A percentile compares a stretch with the other conserved stretches of the same genome.
phyloP scores from a whole-genome alignment of 257 asterid genomes.

The Capsicum baccatum region DNA sequence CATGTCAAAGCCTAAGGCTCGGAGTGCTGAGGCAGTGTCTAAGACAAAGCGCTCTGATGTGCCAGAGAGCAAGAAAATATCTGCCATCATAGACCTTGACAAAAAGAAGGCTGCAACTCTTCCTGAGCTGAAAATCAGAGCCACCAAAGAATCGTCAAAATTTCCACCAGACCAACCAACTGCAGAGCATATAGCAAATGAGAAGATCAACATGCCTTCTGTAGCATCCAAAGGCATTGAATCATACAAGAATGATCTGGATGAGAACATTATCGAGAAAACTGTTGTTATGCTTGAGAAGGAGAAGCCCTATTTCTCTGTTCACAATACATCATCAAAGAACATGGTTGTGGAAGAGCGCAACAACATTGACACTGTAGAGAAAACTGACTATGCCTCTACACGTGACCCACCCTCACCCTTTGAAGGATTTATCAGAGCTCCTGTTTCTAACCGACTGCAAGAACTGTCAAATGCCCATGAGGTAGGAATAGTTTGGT shows the following conservation, averaged over 20 bases:
- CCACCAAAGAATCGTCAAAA: conserved; percentile 48
- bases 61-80: conserved; percentile 73
- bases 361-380: conserved; percentile 37
- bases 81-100: conserved; percentile 81
- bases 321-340: conserved; percentile 45
- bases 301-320: conserved; percentile 65
- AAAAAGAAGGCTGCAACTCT: conserved; percentile 79
- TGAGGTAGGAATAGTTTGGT: conserved; percentile 52
- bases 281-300: conserved; percentile 73
- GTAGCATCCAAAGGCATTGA: conserved; percentile 44
- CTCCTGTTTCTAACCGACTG: conserved; percentile 38
- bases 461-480: conserved; percentile 45
- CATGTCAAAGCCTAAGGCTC: conserved; percentile 49
- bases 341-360: conserved; percentile 37
- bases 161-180: conserved; percentile 41
- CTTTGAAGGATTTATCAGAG: conserved; percentile 46
- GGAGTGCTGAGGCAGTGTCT: conserved; percentile 41
- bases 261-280: conserved; percentile 83
- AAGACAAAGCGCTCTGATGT: conserved; percentile 63
- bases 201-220: conserved; percentile 41
- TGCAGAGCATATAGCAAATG: conserved; percentile 36
- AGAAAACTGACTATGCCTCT: conserved; percentile 46
- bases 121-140: conserved; percentile 81
- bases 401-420: conserved; percentile 50
- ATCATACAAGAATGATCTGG: conserved; percentile 40